Conservation (phyloP, 1,284 basidiomycete genomes). For the Trametes versicolor region DNA sequence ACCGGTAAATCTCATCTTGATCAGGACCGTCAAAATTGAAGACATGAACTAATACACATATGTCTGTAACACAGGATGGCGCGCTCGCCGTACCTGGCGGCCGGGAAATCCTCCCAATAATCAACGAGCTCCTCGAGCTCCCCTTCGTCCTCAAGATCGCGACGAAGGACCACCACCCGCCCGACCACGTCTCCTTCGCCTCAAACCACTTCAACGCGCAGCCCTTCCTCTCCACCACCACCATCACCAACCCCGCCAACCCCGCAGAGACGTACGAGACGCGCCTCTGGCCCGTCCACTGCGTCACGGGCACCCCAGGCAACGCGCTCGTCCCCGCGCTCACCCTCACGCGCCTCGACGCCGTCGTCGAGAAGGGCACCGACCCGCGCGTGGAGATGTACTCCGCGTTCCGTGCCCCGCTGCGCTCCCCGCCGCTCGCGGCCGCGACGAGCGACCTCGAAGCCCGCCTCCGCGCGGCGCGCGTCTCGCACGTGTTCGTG, state of each 20-base stretch:
- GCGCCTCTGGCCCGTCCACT: constrained; percentile 72
- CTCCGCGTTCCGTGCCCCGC: constrained; percentile 54
- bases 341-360: constrained; percentile 42
- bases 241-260: constrained; percentile 46
- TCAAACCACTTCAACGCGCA: constrained; percentile 54
- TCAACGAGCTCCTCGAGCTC: constrained; percentile 55
- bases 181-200: constrained; percentile 70
- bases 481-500: constrained; percentile 58
- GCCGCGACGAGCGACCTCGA: constrained; percentile 47
- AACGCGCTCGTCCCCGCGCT: constrained; percentile 53
- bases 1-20: constrained; percentile 44
- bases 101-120: constrained; percentile 54
- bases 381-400: constrained; percentile 61
- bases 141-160: constrained; percentile 54
- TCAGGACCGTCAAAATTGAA: no score
- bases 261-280: constrained; percentile 49
- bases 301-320: constrained; percentile 56
- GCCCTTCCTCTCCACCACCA: constrained; percentile 53
- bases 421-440: constrained; percentile 46
- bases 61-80: constrained; percentile 48
- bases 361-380: constrained; percentile 47
- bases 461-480: constrained; percentile 45
- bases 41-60: constrained; percentile 15
- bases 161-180: constrained; percentile 64
- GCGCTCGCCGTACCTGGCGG: constrained; percentile 61